Base-by-base conservation (phyloP, 2,329 filamentous ascomycete species). In the Cadophora sp. region DNA sequence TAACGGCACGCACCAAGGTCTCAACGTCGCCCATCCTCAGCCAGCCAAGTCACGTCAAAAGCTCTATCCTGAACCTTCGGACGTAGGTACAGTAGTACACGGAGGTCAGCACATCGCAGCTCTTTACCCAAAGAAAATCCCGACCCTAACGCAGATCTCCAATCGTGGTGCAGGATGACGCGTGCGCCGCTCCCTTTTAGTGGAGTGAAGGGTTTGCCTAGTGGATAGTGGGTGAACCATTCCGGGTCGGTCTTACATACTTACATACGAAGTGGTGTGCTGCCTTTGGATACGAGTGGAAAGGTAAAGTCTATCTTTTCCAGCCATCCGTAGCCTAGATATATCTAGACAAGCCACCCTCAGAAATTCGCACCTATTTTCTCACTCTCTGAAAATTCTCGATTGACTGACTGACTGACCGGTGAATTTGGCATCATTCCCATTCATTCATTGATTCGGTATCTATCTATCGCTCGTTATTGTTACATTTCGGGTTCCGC, bases 141-240 rank as follows among this genome's bases (percentile, higher is more conserved):
- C 31, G n/a, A 34, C 31, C 31, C 31, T 34, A 34, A 4, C 31
- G 31, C 31, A 11, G 31, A 34, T 34, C 31, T 34, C 31, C 31
- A 34, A 34, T 34, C 53, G 26, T 12, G 26, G 29, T 19, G 27
- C 29, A 31, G 55, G 55, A 58, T 58, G 55, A 58, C 55, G 55
- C 55, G 55, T 56, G 50, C 31, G 31, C 31, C 31, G 31, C n/a
- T n/a, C n/a, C n/a, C n/a, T n/a, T n/a, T n/a, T n/a, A n/a, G n/a
- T n/a, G n/a, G 50, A 6, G 55, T 37, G 55, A 58, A 58, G 55
- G 55, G 29, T 37, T 58, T 37, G 29, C 29, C 31, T 37, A 56
- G 53, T 56, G 19, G 29, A 22, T 11, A 16, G 7, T 43, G 12
- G 7, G 12, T 11, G 27, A 56, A 26, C 53, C 34, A 56, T 55